Conservation (phyloP, 805 yeast species). For the Hanseniaspora lindneri region DNA sequence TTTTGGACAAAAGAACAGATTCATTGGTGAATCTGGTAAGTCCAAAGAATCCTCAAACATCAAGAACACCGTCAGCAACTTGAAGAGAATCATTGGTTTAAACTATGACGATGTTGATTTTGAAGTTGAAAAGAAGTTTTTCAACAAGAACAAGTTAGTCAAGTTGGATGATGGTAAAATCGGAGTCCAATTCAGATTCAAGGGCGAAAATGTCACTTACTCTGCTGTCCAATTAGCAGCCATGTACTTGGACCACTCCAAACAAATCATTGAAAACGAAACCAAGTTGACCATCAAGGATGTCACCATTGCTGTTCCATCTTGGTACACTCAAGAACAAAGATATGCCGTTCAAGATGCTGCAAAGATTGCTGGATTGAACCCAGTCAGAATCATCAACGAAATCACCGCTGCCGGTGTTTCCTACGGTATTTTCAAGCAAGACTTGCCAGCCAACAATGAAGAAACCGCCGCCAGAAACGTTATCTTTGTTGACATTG, state of each 20-base stretch:
- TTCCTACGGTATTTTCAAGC: constrained; percentile 97
- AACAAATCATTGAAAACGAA: constrained; percentile 66
- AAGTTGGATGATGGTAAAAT: constrained; percentile 61
- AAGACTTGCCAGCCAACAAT: constrained; percentile 70
- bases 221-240: constrained; percentile 85
- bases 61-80: constrained; percentile 89
- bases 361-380: constrained; percentile 87
- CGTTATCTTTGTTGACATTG: constrained; percentile 91
- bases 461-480: constrained; percentile 61
- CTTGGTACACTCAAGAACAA: constrained; percentile 93
- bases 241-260: constrained; percentile 87
- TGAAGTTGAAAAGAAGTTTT: constrained; percentile 57
- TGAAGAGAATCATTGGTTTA: constrained; percentile 86
- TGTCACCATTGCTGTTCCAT: constrained; percentile 89
- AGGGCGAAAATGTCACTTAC: constrained; percentile 67
- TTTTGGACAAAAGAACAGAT: constrained; percentile 79
- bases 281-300: constrained; percentile 68
- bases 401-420: constrained; percentile 98
- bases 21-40: constrained; percentile 90
- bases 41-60: constrained; percentile 92
- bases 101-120: constrained; percentile 56
- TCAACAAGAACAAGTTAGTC: constrained; percentile 53
- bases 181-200: constrained; percentile 75
- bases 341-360: constrained; percentile 95
- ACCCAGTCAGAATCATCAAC: constrained; percentile 96